Conservation (phyloP, 805 yeast species). For the Cyberlindnera petersonii region DNA sequence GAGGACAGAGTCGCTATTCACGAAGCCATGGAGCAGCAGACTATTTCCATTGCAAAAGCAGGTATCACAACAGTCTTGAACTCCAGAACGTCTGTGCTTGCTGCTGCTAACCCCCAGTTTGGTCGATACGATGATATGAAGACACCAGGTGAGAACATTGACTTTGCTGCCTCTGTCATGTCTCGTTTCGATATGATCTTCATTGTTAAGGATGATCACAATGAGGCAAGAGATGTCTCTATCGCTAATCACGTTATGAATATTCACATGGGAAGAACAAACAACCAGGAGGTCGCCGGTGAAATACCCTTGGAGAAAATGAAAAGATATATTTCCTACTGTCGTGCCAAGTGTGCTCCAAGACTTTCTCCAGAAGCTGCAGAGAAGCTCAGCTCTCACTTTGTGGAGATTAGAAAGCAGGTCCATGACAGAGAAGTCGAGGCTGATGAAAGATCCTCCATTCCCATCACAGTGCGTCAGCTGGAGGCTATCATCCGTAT, state of each 20-base stretch:
- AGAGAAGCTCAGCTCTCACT: slow-evolving; percentile 85
- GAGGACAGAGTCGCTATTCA: slow-evolving; percentile 98
- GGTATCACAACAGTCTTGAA: slow-evolving; percentile 96
- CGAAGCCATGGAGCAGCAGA: slow-evolving; percentile 99
- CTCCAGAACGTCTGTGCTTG: slow-evolving; percentile 93
- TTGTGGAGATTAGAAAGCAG: slow-evolving; percentile 82
- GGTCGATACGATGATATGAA: slow-evolving; percentile 96
- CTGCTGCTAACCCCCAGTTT: slow-evolving; percentile 96
- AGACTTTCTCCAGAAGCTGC: slow-evolving; percentile 84
- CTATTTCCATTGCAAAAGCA: slow-evolving; percentile 97
- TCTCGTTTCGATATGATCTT: slow-evolving; percentile 99
- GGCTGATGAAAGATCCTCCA: slow-evolving; percentile 85
- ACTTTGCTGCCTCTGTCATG: slow-evolving; percentile 92
- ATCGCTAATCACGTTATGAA: slow-evolving; percentile 95
- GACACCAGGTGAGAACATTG: slow-evolving; percentile 97
- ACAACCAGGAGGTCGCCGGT: slow-evolving; percentile 50
- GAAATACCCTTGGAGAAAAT: slow-evolving; percentile 87
- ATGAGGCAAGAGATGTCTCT: slow-evolving; percentile 75
- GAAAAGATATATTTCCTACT: slow-evolving; percentile 90
- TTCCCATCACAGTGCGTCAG: slow-evolving; percentile 97
- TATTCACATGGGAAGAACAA: slow-evolving; percentile 81
- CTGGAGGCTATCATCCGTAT: slow-evolving; percentile 96
- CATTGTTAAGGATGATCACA: slow-evolving; percentile 93
- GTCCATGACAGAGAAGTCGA: slow-evolving; percentile 77
- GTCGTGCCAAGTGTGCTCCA: slow-evolving; percentile 90